These are phyloP conservation scores for Pleurotus djamor DNA, from an alignment of 768 basidiomycete genomes.

Conservation along the genomic window DNA sequence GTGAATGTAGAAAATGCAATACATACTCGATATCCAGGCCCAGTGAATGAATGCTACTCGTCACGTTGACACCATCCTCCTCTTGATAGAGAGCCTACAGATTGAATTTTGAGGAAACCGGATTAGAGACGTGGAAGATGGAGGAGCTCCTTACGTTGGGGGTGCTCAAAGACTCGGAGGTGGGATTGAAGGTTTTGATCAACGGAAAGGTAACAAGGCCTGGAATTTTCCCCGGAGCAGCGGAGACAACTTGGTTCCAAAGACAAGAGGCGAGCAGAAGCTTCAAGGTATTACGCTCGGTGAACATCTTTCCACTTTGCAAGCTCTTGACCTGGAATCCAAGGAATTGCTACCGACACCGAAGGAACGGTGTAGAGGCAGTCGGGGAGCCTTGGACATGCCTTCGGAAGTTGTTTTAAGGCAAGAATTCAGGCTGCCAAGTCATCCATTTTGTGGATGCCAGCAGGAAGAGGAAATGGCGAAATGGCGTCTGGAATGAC, in stretches of 20 bases:
- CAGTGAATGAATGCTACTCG: slow-evolving; percentile 43
- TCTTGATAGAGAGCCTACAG: background rate
- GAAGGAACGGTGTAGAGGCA: background rate
- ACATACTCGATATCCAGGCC: slow-evolving; percentile 71
- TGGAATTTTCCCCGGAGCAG: background rate
- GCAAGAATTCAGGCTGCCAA: background rate
- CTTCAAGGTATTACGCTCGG: background rate
- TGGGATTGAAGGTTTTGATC: background rate
- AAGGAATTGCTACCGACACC: background rate
- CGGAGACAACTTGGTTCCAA: background rate
- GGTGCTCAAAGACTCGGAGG: background rate
- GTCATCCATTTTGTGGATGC: background rate
- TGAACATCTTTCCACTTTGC: background rate
- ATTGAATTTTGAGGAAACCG: background rate
- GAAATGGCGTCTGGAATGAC: background rate
- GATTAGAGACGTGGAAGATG: background rate
- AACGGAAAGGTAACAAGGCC: background rate
- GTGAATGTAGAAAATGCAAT: background rate
- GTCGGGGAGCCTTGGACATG: background rate
- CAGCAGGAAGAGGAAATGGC: background rate
- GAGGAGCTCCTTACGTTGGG: background rate
- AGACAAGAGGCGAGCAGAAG: background rate
- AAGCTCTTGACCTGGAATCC: background rate
- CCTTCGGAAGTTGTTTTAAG: background rate
- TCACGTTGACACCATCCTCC: background rate